Base-by-base conservation (phyloP, 768 basidiomycete species). In the Hypholoma fasciculare region DNA sequence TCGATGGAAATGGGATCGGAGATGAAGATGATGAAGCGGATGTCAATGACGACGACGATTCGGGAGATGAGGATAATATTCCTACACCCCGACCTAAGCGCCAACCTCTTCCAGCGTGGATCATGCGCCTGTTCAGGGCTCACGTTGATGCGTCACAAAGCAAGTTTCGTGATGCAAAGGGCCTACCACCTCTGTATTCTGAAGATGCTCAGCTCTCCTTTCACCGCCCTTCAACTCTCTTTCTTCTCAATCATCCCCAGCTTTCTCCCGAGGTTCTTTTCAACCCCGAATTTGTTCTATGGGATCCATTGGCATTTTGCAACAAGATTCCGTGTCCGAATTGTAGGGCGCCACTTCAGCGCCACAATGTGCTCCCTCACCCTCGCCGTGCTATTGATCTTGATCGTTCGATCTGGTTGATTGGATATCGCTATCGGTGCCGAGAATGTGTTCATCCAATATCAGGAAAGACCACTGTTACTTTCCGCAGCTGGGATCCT, bases 401-500 rank as follows among this genome's bases (percentile, higher is more conserved):
- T 20, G 26, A 57, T 38, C 4, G 3, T 11, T 19, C 38, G 26
- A 42, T 58, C 38, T 61, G 39, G 19, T n/a, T 52, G 20, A 57
- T 61, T 40, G 55, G 56, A 9, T 61, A 40, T 27, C 60, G 56
- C 16, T 57, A 61, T 49, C 48, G 54, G 4, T 60, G 57, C 39
- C 19, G 38, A 14, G 23, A 36, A 2, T 52, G 54, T 23, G 37
- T 48, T 19, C 57, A 52, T 27, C 51, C 51, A 7, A 47, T 16
- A 47, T 36, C 52, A 14, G 23, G 53, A 63, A 49, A 49, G 61
- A 20, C 54, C 57, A 55, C 61, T 63, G 64, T 3, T 6, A 72
- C 64, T 0, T 72, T 70, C 39, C 62, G 59, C 16, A 71, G 68
- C 40, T 72, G 69, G 69, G 65, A 69, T 17, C 39, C 47, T 0